Evolutionary conservation across 305 asterid genomes (phyloP).

Genomic region (Solanum hybrid): DNA sequence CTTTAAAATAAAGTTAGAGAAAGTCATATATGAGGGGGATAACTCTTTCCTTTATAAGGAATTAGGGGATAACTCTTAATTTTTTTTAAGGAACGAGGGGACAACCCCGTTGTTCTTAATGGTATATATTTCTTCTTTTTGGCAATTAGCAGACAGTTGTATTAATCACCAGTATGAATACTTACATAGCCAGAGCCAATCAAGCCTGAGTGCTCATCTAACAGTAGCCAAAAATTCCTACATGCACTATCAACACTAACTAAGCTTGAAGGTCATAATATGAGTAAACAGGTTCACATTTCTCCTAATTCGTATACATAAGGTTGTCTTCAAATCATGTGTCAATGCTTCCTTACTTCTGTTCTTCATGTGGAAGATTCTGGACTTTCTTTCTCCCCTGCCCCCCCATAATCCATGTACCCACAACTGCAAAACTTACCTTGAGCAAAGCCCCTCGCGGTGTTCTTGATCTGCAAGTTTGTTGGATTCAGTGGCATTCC

Average conservation of each 20-base stretch:
- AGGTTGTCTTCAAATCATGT: background rate
- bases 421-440: background rate
- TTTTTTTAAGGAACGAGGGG: background rate
- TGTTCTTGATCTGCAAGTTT: background rate
- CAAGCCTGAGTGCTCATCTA: background rate
- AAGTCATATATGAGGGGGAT: background rate
- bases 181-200: background rate
- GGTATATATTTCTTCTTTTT: background rate
- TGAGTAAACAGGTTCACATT: background rate
- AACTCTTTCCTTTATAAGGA: background rate
- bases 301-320: background rate
- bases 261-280: background rate
- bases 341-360: background rate
- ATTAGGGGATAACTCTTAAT: background rate
- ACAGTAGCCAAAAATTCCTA: background rate
- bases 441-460: background rate
- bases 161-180: background rate
- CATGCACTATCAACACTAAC: background rate
- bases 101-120: background rate
- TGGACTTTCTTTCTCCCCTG: background rate
- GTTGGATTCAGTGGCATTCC: background rate
- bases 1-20: background rate
- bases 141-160: background rate
- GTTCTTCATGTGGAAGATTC: background rate
- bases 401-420: background rate